Evolutionary conservation across 805 yeast species (phyloP).

Genomic region (Wickerhamomyces bisporus): DNA sequence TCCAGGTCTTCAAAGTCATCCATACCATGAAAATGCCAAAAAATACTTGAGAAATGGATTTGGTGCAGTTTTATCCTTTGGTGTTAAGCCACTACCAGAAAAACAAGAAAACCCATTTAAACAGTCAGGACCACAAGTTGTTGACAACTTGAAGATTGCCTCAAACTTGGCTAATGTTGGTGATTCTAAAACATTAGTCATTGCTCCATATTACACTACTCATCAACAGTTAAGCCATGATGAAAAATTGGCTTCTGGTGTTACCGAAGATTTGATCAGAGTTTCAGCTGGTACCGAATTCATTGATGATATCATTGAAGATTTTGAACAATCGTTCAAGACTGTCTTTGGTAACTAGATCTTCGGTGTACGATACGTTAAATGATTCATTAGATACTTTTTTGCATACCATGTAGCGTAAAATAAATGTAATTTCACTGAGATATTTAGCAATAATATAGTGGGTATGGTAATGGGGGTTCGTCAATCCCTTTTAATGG

Average conservation of each 20-base stretch:
- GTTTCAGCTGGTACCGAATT: slow-evolving; percentile 88
- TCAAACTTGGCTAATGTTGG: slow-evolving; percentile 96
- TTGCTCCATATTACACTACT: slow-evolving; percentile 94
- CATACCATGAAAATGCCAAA: slow-evolving; percentile 75
- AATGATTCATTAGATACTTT: too few species aligned
- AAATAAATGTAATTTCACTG: too few species aligned
- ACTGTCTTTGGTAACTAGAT: slow-evolving; percentile 37
- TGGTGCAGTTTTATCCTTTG: slow-evolving; percentile 88
- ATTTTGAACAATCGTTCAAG: slow-evolving; percentile 81
- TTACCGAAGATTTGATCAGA: slow-evolving; percentile 82
- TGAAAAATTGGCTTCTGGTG: slow-evolving; percentile 82
- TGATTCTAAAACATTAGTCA: slow-evolving; percentile 90
- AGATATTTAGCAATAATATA: too few species aligned
- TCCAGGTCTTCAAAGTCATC: slow-evolving; percentile 78
- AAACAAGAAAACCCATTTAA: slow-evolving; percentile 55
- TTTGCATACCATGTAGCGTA: too few species aligned
- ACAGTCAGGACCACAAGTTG: slow-evolving; percentile 78
- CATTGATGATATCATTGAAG: slow-evolving; percentile 86
- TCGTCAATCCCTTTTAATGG: too few species aligned
- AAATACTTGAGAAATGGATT: slow-evolving; percentile 76
- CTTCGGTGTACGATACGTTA: too few species aligned
- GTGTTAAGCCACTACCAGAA: slow-evolving; percentile 64
- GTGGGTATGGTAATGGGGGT: too few species aligned
- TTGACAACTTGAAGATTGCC: slow-evolving; percentile 77
- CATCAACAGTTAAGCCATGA: slow-evolving; percentile 85